phyloP scores from a whole-genome alignment of 108 stramenopile species.

The Nitzschia sp. region DNA sequence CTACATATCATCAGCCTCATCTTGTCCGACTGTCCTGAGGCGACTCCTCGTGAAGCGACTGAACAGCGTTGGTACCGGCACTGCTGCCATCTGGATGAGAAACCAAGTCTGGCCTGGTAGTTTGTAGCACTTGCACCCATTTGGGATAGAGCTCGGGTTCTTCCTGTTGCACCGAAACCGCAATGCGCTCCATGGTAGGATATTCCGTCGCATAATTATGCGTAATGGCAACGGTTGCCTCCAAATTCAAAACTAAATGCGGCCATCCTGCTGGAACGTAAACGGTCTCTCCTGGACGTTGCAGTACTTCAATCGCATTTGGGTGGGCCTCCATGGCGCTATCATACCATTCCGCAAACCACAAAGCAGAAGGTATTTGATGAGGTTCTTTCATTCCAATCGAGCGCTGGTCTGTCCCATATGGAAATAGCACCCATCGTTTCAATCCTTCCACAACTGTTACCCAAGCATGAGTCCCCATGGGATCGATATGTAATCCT shows the following conservation, averaged over 20 bases:
- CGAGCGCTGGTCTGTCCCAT: constrained; percentile 45
- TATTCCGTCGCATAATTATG: constrained; percentile 86
- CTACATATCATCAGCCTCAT: no score
- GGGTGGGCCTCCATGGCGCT: not conserved
- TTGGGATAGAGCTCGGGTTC: constrained; percentile 55
- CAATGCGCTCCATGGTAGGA: constrained; percentile 59
- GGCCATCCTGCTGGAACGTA: constrained; percentile 89
- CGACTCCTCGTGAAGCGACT: not conserved
- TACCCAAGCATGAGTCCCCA: constrained; percentile 87
- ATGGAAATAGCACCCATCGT: constrained; percentile 84
- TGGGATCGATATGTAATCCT: constrained; percentile 83
- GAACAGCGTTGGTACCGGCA: not conserved
- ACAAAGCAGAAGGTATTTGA: constrained; percentile 74
- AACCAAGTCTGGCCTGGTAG: not conserved
- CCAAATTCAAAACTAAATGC: constrained; percentile 83
- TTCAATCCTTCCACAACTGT: constrained; percentile 76
- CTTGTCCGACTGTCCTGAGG: not conserved
- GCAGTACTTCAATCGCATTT: constrained; percentile 61
- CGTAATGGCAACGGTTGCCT: constrained; percentile 79
- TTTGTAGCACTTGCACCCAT: constrained; percentile 16
- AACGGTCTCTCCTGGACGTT: constrained; percentile 83
- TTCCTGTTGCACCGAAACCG: constrained; percentile 44
- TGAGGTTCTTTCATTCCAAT: constrained; percentile 74
- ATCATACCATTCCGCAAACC: constrained; percentile 65
- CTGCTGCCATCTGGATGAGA: no score